Evolutionary conservation across 139 green algal genomes (phyloP), one percentile per base, ranked within the genome.

Genomic region (Volvox africanus): DNA sequence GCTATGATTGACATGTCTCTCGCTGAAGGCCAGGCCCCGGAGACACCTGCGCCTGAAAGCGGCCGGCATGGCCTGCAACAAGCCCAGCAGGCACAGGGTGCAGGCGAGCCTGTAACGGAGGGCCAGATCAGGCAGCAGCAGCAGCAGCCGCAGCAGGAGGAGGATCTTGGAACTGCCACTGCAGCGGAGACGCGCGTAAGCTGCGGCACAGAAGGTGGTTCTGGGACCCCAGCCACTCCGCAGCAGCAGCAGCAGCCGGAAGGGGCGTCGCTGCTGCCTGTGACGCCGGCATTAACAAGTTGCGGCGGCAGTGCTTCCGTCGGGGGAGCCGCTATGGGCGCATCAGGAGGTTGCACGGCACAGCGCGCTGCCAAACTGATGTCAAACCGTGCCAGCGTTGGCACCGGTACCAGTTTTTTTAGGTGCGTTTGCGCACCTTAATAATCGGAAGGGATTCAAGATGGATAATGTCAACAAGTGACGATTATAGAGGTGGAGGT

Each of bases 351-450:
- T 35, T 81, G 32, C 11, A n/a, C 80, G 26, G 77, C n/a, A 37
- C 36, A 65, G 22, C 78, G 88, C 1, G 88, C 62, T 2, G 78
- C 88, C 28, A 87, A 92, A 61, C 37, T 82, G n/a, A 24, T 86
- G 88, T 82, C 88, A 0, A 62, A 82, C n/a, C 78, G 86, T 1
- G 65, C 36, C 28, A 87, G 26, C 36, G 71, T 89, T 2, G 89
- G 82, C 71, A 89, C 84, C 61, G 82, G 82, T 22, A 77, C 22
- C 71, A 90, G 79, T 50, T 90, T 90, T 44, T 90, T 90, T 55
- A 75, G 86, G 86, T 90, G 37, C 20, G 81, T 61, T 73, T 55
- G 44, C 5, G 44, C 44, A 55, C 9, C n/a, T 5, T 55, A 55
- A 9, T 55, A 55, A 55, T 55, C 5, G 44, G 9, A 14, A 55